Conservation (phyloP, 108 stramenopile genomes). For the Nannochloropsis oceanica region DNA sequence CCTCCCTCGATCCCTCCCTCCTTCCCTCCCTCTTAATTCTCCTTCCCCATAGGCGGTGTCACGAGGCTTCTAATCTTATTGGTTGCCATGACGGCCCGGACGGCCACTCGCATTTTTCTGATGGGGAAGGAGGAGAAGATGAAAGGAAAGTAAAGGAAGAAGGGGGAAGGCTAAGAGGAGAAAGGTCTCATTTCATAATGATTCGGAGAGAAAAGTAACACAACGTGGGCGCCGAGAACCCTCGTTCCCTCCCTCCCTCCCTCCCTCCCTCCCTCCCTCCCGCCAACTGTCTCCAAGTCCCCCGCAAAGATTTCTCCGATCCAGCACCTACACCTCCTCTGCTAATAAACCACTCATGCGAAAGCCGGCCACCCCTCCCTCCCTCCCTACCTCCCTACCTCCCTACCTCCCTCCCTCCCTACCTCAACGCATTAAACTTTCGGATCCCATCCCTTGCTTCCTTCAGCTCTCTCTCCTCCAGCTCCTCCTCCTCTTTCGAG, state of each 20-base stretch:
- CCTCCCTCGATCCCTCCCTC: not conserved
- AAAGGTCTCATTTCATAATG: too few species aligned
- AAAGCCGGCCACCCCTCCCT: too few species aligned
- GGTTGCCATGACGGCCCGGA: not conserved
- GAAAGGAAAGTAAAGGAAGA: too few species aligned
- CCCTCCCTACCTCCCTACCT: too few species aligned
- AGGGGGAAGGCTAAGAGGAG: not conserved
- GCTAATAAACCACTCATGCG: too few species aligned
- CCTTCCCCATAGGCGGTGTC: not conserved
- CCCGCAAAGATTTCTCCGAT: too few species aligned
- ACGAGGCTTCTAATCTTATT: not conserved
- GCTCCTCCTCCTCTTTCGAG: not conserved
- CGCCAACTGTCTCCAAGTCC: too few species aligned
- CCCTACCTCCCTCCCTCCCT: not conserved
- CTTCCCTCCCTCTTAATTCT: not conserved
- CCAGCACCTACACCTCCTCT: too few species aligned
- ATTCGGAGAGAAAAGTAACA: not conserved
- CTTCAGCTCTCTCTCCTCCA: not conserved
- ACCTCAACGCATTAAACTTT: slow-evolving; percentile 5
- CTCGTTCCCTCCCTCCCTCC: not conserved
- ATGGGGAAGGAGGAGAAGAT: not conserved
- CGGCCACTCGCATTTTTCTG: not conserved
- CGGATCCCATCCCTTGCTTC: not conserved
- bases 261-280: not conserved
- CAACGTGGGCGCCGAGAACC: not conserved